Conservation (phyloP, 2,329 filamentous ascomycete genomes). For the Beauveria australis region DNA sequence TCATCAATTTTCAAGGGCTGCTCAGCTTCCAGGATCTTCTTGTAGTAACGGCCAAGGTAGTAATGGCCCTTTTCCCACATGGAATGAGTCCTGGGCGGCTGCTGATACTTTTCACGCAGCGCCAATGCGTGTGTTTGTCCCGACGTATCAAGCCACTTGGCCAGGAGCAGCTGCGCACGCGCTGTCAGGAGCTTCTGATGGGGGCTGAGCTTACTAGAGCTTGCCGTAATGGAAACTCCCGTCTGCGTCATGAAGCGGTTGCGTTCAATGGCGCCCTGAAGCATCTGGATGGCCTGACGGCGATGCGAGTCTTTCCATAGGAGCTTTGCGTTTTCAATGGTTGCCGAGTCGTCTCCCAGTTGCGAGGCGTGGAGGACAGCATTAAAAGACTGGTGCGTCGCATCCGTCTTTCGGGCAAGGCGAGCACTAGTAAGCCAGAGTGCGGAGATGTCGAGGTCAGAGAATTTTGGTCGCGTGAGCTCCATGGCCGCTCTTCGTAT, state of each 20-base stretch:
- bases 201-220: constrained; percentile 27
- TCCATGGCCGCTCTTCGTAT: constrained; percentile 84
- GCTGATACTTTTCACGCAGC: constrained; percentile 73
- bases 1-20: constrained; percentile 67
- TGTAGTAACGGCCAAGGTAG: constrained; percentile 93
- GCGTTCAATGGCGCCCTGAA: constrained; percentile 76
- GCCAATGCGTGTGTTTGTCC: constrained; percentile 82
- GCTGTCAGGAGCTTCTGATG: constrained; percentile 58
- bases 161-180: constrained; percentile 77
- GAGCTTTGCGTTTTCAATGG: constrained; percentile 87
- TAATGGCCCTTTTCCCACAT: constrained; percentile 97
- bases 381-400: constrained; percentile 82
- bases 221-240: constrained; percentile 17
- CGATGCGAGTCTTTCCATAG: constrained; percentile 91
- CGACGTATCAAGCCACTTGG: constrained; percentile 94
- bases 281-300: constrained; percentile 85
- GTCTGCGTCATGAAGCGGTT: constrained; percentile 60
- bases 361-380: constrained; percentile 83
- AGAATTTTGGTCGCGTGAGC: constrained; percentile 56
- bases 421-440: constrained; percentile 81
- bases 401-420: constrained; percentile 77
- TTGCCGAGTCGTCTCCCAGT: constrained; percentile 76
- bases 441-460: constrained; percentile 66
- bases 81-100: constrained; percentile 60
- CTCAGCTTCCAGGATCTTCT: constrained; percentile 88